These are phyloP conservation scores for Cercospora sp. DNA, from an alignment of 2,329 filamentous ascomycete genomes.

Conservation along the genomic window DNA sequence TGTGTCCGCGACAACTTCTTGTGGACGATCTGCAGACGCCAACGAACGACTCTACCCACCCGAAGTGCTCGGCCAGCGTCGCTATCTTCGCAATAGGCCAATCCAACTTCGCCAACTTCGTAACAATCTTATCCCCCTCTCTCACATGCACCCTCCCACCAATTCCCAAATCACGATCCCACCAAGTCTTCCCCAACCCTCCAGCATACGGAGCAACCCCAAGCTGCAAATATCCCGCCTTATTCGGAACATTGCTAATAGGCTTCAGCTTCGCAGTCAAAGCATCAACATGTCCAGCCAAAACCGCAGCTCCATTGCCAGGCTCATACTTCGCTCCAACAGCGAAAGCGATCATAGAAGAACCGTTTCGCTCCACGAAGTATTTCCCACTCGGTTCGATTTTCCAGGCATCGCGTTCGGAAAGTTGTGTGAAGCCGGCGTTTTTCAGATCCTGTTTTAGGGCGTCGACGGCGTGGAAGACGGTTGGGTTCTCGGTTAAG, in stretches of 20 bases:
- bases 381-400: conserved; percentile 83
- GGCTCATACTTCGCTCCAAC: conserved; percentile 77
- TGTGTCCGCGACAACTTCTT: too few species aligned
- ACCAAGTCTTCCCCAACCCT: conserved; percentile 86
- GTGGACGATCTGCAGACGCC: too few species aligned
- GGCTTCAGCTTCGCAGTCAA: conserved; percentile 90
- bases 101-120: conserved; percentile 82
- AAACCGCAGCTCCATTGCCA: conserved; percentile 83
- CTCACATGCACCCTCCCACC: conserved; percentile 86
- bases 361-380: conserved; percentile 82
- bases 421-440: conserved; percentile 75
- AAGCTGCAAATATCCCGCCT: conserved; percentile 82
- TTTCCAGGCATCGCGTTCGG: conserved; percentile 78
- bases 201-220: conserved; percentile 93
- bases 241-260: conserved; percentile 77
- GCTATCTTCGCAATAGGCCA: conserved; percentile 94
- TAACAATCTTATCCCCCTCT: conserved; percentile 74
- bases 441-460: conserved; percentile 71
- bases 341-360: conserved; percentile 79
- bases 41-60: too few species aligned
- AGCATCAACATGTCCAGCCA: conserved; percentile 91
- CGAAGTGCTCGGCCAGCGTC: conserved; percentile 91
- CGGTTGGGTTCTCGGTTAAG: conserved; percentile 83
- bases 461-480: conserved; percentile 84
- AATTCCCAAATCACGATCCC: conserved; percentile 90